These are phyloP conservation scores for Leishmania mexicana DNA, from an alignment of 208 protist species.

Conservation along the genomic window DNA sequence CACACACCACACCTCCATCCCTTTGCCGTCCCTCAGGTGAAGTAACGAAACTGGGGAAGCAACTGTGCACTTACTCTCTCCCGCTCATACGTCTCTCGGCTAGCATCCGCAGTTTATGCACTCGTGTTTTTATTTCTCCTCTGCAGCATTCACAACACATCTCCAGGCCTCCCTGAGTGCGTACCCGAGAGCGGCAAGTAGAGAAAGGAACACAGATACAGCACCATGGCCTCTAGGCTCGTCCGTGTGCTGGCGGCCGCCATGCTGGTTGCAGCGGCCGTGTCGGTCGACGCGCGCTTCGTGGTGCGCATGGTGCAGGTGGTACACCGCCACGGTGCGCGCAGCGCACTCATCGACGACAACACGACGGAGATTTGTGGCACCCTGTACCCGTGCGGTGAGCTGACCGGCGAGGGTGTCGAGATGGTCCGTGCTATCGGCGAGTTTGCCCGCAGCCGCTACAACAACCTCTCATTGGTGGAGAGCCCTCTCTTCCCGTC, in stretches of 20 bases:
- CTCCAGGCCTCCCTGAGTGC: background rate
- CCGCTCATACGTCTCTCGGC: background rate
- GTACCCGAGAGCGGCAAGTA: background rate
- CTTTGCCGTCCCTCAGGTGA: background rate
- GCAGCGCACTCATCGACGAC: constrained; percentile 24
- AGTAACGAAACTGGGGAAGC: too few species aligned
- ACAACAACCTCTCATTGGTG: constrained; percentile 44
- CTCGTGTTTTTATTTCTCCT: background rate
- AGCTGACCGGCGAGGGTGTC: constrained; percentile 45
- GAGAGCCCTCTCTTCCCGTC: constrained; percentile 42
- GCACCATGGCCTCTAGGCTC: constrained; percentile 4
- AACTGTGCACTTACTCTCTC: background rate
- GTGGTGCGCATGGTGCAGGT: constrained; percentile 48
- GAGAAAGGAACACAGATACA: background rate
- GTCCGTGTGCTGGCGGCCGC: constrained; percentile 9
- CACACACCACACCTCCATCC: background rate
- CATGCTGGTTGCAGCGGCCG: constrained; percentile 15
- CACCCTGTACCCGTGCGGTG: constrained; percentile 39
- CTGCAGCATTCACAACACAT: background rate
- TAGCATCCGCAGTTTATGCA: background rate
- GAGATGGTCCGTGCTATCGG: constrained; percentile 43
- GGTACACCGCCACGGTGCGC: constrained; percentile 51
- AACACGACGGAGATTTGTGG: constrained; percentile 43
- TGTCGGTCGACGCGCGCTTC: constrained; percentile 25
- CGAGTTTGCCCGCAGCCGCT: constrained; percentile 39